Conservation (phyloP, 345 rosid genomes). For the Eucalyptus grandis region DNA sequence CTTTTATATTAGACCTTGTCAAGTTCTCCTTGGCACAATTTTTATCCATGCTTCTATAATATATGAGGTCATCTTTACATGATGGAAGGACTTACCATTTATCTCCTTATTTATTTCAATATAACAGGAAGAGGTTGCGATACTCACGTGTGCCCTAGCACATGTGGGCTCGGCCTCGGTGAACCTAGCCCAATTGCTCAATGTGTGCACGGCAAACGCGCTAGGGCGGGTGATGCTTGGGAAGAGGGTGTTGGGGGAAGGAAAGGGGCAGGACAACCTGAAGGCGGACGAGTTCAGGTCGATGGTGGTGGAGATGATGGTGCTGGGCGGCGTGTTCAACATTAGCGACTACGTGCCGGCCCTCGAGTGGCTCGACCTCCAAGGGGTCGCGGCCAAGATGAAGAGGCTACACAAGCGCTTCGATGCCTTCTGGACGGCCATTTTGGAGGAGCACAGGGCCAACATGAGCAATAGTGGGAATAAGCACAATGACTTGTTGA, state of each 20-base stretch:
- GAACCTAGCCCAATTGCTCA: constrained; percentile 47
- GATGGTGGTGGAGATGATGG: constrained; percentile 85
- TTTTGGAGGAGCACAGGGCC: constrained; percentile 51
- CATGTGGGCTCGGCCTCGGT: constrained; percentile 8
- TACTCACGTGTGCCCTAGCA: constrained; percentile 29
- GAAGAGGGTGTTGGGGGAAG: constrained; percentile 48
- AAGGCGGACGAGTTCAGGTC: constrained; percentile 78
- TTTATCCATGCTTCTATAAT: too few species aligned
- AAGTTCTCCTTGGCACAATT: too few species aligned
- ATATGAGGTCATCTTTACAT: too few species aligned
- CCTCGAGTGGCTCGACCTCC: constrained; percentile 70
- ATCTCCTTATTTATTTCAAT: accelerated
- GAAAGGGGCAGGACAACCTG: constrained; percentile 21
- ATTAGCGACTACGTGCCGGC: constrained; percentile 75
- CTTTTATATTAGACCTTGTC: too few species aligned
- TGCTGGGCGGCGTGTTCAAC: constrained; percentile 67
- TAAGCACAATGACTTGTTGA: constrained; percentile 34
- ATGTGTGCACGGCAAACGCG: constrained; percentile 56
- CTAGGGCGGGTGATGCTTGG: constrained; percentile 79
- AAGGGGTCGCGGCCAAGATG: constrained; percentile 76
- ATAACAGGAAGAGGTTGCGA: constrained; percentile 46
- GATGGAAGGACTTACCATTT: neutral
- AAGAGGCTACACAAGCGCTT: constrained; percentile 69
- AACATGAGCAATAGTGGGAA: neutral
- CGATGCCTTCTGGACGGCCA: constrained; percentile 40